Evolutionary conservation across 768 basidiomycete species (phyloP).

Genomic region (Phanerodontia chrysosporium): DNA sequence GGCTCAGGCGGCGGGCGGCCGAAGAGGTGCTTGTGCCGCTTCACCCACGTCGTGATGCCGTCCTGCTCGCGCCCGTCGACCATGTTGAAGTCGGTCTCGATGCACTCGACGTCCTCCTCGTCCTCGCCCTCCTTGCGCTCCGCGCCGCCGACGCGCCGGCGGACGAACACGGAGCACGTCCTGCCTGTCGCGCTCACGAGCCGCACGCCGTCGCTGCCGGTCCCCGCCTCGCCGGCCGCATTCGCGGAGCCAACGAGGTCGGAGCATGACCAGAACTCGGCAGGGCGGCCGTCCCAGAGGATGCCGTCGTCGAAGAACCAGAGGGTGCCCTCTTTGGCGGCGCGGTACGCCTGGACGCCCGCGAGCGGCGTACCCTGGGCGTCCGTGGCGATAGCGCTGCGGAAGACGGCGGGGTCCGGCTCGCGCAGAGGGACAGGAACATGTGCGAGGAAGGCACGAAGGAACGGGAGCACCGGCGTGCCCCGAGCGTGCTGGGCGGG

Average conservation of each 20-base stretch:
- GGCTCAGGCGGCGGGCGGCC: neutral
- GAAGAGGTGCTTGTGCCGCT: conserved; percentile 51
- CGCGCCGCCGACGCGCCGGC: conserved; percentile 28
- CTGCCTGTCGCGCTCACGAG: conserved; percentile 62
- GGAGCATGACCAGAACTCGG: conserved; percentile 68
- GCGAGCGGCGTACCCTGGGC: conserved; percentile 27
- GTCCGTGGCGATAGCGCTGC: conserved; percentile 40
- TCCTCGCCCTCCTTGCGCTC: conserved; percentile 24
- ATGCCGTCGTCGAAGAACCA: conserved; percentile 70
- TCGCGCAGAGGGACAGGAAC: conserved; percentile 42
- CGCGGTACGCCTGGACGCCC: conserved; percentile 64
- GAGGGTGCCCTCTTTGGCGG: conserved; percentile 66
- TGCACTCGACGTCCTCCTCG: conserved; percentile 39
- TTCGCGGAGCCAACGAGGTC: conserved; percentile 36
- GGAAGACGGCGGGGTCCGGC: conserved; percentile 50
- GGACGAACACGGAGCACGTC: conserved; percentile 58
- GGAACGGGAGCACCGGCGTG: conserved; percentile 41
- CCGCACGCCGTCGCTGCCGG: conserved; percentile 34
- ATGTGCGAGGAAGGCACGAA: conserved; percentile 49
- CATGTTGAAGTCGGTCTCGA: conserved; percentile 68
- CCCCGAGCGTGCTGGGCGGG: conserved; percentile 41
- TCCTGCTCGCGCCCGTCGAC: conserved; percentile 68
- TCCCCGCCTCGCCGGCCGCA: conserved; percentile 38
- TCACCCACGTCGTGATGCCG: conserved; percentile 63
- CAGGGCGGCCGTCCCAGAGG: conserved; percentile 73